Evolutionary conservation across 345 rosid genomes (phyloP).

Genomic region (Arabidopsis suecica): DNA sequence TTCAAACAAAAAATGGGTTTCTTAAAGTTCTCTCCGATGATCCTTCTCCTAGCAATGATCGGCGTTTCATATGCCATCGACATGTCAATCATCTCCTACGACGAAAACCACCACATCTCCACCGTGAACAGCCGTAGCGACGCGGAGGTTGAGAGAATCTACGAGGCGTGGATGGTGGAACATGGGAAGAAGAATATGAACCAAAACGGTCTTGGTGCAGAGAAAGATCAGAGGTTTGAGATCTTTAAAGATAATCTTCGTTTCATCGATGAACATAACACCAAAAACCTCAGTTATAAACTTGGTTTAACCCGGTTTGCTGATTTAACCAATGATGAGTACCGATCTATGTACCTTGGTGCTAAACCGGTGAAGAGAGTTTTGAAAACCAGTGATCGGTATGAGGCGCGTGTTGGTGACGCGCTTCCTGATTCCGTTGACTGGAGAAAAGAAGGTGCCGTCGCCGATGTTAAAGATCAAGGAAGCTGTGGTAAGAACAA

Average conservation of each 20-base stretch:
- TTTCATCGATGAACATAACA: conserved; percentile 82
- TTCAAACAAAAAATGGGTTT: conserved; percentile 49
- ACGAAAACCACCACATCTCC: conserved; percentile 51
- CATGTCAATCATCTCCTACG: conserved; percentile 81
- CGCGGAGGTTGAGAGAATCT: conserved; percentile 67
- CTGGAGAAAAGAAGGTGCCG: conserved; percentile 88
- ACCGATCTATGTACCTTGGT: conserved; percentile 75
- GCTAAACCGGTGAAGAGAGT: conserved; percentile 48
- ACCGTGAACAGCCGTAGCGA: conserved; percentile 55
- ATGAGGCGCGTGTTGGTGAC: conserved; percentile 65
- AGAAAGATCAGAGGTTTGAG: conserved; percentile 68
- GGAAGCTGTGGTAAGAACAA: conserved; percentile 67
- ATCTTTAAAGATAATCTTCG: conserved; percentile 85
- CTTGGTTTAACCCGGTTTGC: conserved; percentile 91
- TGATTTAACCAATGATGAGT: conserved; percentile 92
- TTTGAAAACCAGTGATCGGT: conserved; percentile 56
- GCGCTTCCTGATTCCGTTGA: conserved; percentile 71
- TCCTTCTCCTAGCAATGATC: conserved; percentile 52
- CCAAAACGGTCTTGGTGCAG: conserved; percentile 41
- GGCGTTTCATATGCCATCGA: conserved; percentile 68
- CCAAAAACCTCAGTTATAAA: conserved; percentile 57
- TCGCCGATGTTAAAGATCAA: conserved; percentile 79
- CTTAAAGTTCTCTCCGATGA: conserved; percentile 32
- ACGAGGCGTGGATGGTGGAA: conserved; percentile 73
- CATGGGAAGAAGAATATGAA: conserved; percentile 71